Evolutionary conservation across 2,329 filamentous ascomycete species (phyloP), one percentile per base, ranked within the genome.

Genomic region (Xenosphaeropsis pyriputrescens): DNA sequence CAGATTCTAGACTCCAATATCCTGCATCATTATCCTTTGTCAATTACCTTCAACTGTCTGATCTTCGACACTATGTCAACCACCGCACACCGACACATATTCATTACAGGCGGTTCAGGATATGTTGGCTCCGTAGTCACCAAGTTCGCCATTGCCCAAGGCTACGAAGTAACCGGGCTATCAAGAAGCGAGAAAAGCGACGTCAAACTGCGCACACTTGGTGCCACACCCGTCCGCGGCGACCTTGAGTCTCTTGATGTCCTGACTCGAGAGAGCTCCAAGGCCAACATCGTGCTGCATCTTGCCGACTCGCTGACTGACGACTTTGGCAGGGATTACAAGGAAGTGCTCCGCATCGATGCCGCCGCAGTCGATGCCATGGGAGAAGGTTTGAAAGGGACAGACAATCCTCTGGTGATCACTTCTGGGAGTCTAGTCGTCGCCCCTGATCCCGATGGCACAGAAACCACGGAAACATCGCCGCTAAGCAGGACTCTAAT

Each of bases 241-340:
- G 55, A 60, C 43, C 54, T 68, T 3, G 41, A 42, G 2, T 49
- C 57, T 8, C 51, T 59, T 30, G 56, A 60, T 16, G 43, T 61
- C 2, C 53, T 69, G 4, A 52, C 50, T 2, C 19, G 41, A 12
- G 58, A 64, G 43, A 55, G 56, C 34, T 43, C 52, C n/a, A 41
- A 48, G 8, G 61, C 62, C 5, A 62, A 68, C 39, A 47, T 54
- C n/a, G 58, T 68, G 6, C 47, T 68, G 4, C 60, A 63, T 41
- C 52, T 67, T 5, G 64, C 59, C 4, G 22, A 26, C 8, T 6
- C 22, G 22, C 51, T 55, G 37, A 45, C 57, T 14, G 53, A 57
- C 35, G 44, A 52, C 32, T 49, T 52, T 45, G 41, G 47, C 29
- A 45, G 46, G 33, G 38, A 46, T 29, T 56, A 55, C 37, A 45